Base-by-base conservation (phyloP, 2,329 filamentous ascomycete genomes). In the Epichloe bromicola region DNA sequence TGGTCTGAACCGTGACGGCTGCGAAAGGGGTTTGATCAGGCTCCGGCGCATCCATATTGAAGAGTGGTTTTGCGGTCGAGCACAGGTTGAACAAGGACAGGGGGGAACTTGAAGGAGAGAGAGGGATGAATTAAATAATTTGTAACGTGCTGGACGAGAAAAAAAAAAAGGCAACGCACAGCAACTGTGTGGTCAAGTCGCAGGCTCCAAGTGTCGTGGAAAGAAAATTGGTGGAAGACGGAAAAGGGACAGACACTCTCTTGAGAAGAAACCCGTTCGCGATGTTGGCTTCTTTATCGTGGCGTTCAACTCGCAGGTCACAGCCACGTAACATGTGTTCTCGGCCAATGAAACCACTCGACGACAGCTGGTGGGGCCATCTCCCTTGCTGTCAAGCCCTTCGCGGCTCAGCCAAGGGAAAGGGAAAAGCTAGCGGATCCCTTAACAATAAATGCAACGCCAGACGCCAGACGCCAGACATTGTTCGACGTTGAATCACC, bases 1-100 rank as follows among this genome's bases (percentile, higher is more conserved):
- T 85, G 19, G 89, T 95, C 62, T 96, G 91, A 65, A 86, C 82
- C 61, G 82, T 86, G 65, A 96, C 88, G 57, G 88, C 86, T 64
- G 85, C 86, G 72, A 95, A 96, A 72, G 90, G 88, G 69, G 88
- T 95, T 73, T 86, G 81, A 47, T 95, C 88, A 56, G 88, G 84
- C 74, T 95, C 88, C 55, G 83, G 78, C 62, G 82, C 82, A 74
- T 96, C 88, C 90, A 95, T 95, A 50, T 59, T 67, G 59, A 36
- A 40, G 38, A 23, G 23, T 11, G 19, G 19, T 36, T 23, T 15
- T 36, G 30, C 19, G 30, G 33, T 41, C 44, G 36, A 42, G 8
- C 12, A 20, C 46, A 37, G 30, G 26, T 37, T n/a, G 38, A 39
- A 5, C 34, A 17, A 41, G 33, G 30, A 33, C 17, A 17, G 33